These are phyloP conservation scores for grape (Vitis vinifera) DNA, from an alignment of 164 flowering plant species.

Conservation along the genomic window ASM3070453v1 NC_081810.1:410001-410500, in stretches of 20 bases:
- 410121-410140: background rate
- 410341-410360: background rate
- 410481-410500: background rate
- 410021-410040: conserved; percentile 17
- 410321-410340: background rate
- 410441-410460: too few relatives aligned
- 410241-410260: background rate
- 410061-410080: conserved; percentile 25
- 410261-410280: background rate
- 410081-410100: conserved; percentile 17
- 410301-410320: background rate
- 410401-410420: too few relatives aligned
- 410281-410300: background rate
- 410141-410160: background rate
- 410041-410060: conserved; percentile 18
- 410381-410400: too few relatives aligned
- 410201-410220: background rate
- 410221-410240: background rate
- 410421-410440: too few relatives aligned
- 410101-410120: background rate
- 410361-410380: background rate
- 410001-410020: conserved; percentile 22
- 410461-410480: too few relatives aligned
- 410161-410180: background rate
- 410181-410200: background rate